phyloP scores from a whole-genome alignment of 2,329 filamentous ascomycete species.

The Simplicillium aogashimaense region DNA sequence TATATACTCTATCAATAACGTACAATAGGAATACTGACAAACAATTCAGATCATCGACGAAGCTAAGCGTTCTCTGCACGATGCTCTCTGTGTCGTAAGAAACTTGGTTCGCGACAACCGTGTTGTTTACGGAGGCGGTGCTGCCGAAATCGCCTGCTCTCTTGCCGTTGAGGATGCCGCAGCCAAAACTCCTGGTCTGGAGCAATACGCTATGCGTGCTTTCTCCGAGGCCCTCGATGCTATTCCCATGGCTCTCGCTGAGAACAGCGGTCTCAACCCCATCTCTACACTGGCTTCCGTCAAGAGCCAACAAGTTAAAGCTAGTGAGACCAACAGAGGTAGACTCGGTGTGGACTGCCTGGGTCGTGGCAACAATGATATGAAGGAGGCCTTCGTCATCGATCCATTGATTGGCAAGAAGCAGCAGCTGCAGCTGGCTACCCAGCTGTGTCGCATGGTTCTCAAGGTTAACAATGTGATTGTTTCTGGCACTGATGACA shows the following conservation, averaged over 20 bases:
- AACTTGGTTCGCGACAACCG: slow-evolving; percentile 95
- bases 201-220: slow-evolving; percentile 98
- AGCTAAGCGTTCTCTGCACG: slow-evolving; percentile 93
- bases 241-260: slow-evolving; percentile 88
- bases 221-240: slow-evolving; percentile 92
- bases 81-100: slow-evolving; percentile 93
- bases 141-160: slow-evolving; percentile 94
- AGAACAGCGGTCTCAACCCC: slow-evolving; percentile 93
- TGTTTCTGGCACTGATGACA: slow-evolving; percentile 75
- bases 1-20: slow-evolving; percentile 5
- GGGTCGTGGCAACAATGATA: slow-evolving; percentile 89
- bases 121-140: slow-evolving; percentile 93
- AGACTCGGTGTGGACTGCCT: slow-evolving; percentile 95
- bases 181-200: slow-evolving; percentile 88
- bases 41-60: slow-evolving; percentile 85
- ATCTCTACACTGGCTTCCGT: slow-evolving; percentile 91
- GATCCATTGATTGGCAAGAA: slow-evolving; percentile 97
- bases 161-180: slow-evolving; percentile 92
- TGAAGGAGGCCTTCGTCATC: slow-evolving; percentile 97
- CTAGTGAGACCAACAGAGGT: slow-evolving; percentile 34
- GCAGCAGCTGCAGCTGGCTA: slow-evolving; percentile 91
- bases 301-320: slow-evolving; percentile 94
- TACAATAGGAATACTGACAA: neutral
- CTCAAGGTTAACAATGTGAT: slow-evolving; percentile 97
- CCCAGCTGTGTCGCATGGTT: slow-evolving; percentile 96